Base-by-base conservation (phyloP, 2,329 filamentous ascomycete species). In the Aschersonia sp. region DNA sequence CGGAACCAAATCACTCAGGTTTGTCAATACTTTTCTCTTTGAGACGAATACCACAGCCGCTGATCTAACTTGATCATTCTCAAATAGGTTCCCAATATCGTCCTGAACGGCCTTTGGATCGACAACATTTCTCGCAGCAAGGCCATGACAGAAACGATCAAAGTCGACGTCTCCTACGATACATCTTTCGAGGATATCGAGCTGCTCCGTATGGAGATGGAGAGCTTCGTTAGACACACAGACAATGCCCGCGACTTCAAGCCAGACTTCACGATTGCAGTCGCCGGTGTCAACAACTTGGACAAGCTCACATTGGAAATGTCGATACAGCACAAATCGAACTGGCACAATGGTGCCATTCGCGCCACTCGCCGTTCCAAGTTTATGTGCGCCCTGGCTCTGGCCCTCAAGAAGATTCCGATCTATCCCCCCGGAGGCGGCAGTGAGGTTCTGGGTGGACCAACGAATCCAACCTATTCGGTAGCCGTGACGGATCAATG, bases 221-320 rank as follows among this genome's bases (percentile, higher is more conserved):
- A 87, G 61, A 73, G 71, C 30, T 98, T 97, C 56, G 88, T 97
- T 41, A 78, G 77, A 30, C 73, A 84, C 48, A 80, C 88, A 47
- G 88, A 94, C 30, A 97, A 97, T 67, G 77, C 74, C 51, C 84
- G 92, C 57, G 92, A 98, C 65, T 98, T 95, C 76, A 82, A 89
- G 64, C 79, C 83, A 2, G 86, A 95, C 48, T 73, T 97, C 47
- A 75, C 80, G 51, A 78, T 97, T 49, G 80, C 87, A 55, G 79
- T 96, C 12, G 73, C 78, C 30, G 80, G 86, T 48, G 80, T 97
- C 35, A 84, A 83, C 41, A 84, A 89, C 58, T 80, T 94, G 70
- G 86, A 94, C 66, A 95, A 95, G 69, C 72, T 97, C 46, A 77
- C 85, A 56, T 77, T 98, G 48, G 80, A 81, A 57, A 74, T 96